Evolutionary conservation across 1,284 basidiomycete genomes (phyloP).

Genomic region (Trichosporon coremiiforme): DNA sequence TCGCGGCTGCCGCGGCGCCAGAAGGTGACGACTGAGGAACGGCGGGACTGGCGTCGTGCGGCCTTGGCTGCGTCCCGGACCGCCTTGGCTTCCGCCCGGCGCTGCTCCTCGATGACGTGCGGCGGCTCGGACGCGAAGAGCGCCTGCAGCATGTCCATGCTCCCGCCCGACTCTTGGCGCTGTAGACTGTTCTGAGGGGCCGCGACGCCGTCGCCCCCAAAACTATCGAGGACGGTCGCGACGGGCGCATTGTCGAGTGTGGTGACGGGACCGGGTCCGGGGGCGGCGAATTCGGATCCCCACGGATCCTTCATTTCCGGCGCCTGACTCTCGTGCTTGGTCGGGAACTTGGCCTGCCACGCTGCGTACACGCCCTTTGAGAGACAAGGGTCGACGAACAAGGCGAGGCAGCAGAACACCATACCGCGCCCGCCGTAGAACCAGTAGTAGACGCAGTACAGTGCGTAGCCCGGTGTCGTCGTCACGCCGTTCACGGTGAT

Average conservation of each 20-base stretch:
- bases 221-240: background rate
- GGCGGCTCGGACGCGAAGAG: constrained; percentile 28
- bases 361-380: constrained; percentile 23
- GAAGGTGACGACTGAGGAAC: background rate
- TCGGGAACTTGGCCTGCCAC: constrained; percentile 20
- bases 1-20: constrained; percentile 17
- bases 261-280: background rate
- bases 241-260: background rate
- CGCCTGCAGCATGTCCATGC: constrained; percentile 29
- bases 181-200: background rate
- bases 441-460: constrained; percentile 34
- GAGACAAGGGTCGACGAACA: constrained; percentile 31
- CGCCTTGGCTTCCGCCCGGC: constrained; percentile 3
- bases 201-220: background rate
- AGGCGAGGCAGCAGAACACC: constrained; percentile 25
- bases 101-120: constrained; percentile 22
- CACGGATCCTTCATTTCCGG: background rate
- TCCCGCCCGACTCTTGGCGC: constrained; percentile 15
- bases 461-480: constrained; percentile 23
- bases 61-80: background rate
- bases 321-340: background rate
- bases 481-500: constrained; percentile 27
- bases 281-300: background rate
- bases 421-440: constrained; percentile 30
- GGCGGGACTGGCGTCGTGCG: constrained; percentile 7